These are phyloP conservation scores for Hypoxylon sp. DNA, from an alignment of 2,329 filamentous ascomycete species.

Conservation along the genomic window DNA sequence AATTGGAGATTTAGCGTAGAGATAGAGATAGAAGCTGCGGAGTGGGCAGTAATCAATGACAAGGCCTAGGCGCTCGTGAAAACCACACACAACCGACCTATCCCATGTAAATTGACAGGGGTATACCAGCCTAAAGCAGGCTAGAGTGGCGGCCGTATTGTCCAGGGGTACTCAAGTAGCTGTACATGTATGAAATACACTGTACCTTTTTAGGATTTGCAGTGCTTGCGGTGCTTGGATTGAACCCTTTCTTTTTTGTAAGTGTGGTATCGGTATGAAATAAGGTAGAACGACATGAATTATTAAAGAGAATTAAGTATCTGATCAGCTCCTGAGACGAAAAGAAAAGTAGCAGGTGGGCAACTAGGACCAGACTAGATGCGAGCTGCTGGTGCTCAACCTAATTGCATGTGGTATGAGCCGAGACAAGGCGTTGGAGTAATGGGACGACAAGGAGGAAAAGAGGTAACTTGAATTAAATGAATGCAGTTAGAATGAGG, in stretches of 20 bases:
- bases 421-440: slow-evolving; percentile 16
- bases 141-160: slow-evolving; percentile 39
- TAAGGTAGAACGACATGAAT: slow-evolving; percentile 15
- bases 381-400: slow-evolving; percentile 18
- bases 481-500: slow-evolving; percentile 22
- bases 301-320: background rate
- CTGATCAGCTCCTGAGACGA: slow-evolving; percentile 21
- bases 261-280: slow-evolving; percentile 12
- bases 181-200: slow-evolving; percentile 34
- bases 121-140: slow-evolving; percentile 42
- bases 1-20: slow-evolving; percentile 36
- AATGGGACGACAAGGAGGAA: slow-evolving; percentile 6
- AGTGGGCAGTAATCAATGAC: slow-evolving; percentile 45
- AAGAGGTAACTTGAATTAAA: slow-evolving; percentile 19
- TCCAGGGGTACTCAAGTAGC: slow-evolving; percentile 39
- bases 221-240: slow-evolving; percentile 4
- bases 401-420: slow-evolving; percentile 14
- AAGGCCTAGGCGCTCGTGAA: slow-evolving; percentile 47
- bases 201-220: slow-evolving; percentile 36
- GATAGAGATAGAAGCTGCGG: slow-evolving; percentile 41
- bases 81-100: slow-evolving; percentile 34
- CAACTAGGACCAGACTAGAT: slow-evolving; percentile 42
- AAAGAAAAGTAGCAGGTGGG: slow-evolving; percentile 15
- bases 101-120: slow-evolving; percentile 38
- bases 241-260: slow-evolving; percentile 21